These are phyloP conservation scores for Furcasterigmium furcatum DNA, from an alignment of 2,329 filamentous ascomycete genomes.

Conservation along the genomic window DNA sequence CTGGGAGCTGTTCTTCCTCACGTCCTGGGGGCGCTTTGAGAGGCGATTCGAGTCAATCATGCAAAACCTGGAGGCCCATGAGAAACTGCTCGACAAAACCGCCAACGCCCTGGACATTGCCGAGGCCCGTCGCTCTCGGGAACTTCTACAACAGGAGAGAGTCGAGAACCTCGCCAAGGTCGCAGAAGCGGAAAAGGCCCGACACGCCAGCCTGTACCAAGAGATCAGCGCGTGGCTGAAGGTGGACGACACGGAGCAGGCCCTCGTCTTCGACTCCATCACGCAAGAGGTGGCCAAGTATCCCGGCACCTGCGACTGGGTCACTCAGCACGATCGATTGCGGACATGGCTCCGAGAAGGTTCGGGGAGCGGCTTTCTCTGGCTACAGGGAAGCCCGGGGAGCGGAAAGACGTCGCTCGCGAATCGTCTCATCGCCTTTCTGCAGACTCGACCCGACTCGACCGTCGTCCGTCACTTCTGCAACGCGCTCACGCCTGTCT, in stretches of 20 bases:
- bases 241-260: slow-evolving; percentile 25
- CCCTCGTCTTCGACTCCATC: slow-evolving; percentile 21
- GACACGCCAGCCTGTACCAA: slow-evolving; percentile 16
- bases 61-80: slow-evolving; percentile 25
- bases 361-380: slow-evolving; percentile 17
- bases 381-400: slow-evolving; percentile 29
- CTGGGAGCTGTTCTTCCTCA: slow-evolving; percentile 29
- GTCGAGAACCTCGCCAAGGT: slow-evolving; percentile 16
- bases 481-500: slow-evolving; percentile 23
- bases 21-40: slow-evolving; percentile 34
- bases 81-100: slow-evolving; percentile 23
- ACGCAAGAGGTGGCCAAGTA: slow-evolving; percentile 10
- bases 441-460: slow-evolving; percentile 13
- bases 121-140: slow-evolving; percentile 18
- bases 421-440: slow-evolving; percentile 22
- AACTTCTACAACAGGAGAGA: slow-evolving; percentile 18
- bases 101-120: slow-evolving; percentile 25
- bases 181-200: slow-evolving; percentile 15
- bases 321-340: slow-evolving; percentile 22
- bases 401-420: slow-evolving; percentile 31
- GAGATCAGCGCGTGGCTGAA: slow-evolving; percentile 23
- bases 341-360: slow-evolving; percentile 18
- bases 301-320: slow-evolving; percentile 28
- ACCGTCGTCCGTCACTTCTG: slow-evolving; percentile 29
- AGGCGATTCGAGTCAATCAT: slow-evolving; percentile 27